phyloP scores from a whole-genome alignment of 768 basidiomycete genomes.

The Tephrocybe rancida region DNA sequence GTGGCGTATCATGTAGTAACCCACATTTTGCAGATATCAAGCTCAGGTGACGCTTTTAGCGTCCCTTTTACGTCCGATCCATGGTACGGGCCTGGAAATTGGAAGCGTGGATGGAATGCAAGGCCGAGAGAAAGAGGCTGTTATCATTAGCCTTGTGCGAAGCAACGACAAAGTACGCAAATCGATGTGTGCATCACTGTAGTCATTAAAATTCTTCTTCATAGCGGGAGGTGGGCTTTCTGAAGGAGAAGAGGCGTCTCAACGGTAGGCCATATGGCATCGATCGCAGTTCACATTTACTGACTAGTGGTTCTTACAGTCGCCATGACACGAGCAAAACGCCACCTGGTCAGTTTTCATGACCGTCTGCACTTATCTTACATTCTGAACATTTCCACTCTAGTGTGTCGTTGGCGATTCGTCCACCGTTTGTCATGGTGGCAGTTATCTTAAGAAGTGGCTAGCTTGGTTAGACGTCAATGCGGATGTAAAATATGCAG shows the following conservation, averaged over 20 bases:
- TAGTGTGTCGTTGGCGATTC: conserved; percentile 96
- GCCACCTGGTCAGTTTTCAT: conserved; percentile 70
- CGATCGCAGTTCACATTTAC: background rate
- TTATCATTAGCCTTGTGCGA: conserved; percentile 90
- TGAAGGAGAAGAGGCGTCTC: conserved; percentile 89
- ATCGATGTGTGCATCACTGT: background rate
- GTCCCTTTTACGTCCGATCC: conserved; percentile 69
- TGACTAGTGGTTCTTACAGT: conserved; percentile 42
- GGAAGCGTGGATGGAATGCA: conserved; percentile 98
- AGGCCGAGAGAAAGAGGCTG: conserved; percentile 93
- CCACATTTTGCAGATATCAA: conserved; percentile 67
- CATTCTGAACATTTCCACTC: background rate
- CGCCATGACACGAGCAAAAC: conserved; percentile 89
- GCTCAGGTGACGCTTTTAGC: conserved; percentile 89
- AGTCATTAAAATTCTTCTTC: background rate
- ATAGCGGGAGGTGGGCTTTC: conserved; percentile 89
- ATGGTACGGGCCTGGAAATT: conserved; percentile 77
- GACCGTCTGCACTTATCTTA: background rate
- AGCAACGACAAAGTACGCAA: conserved; percentile 77
- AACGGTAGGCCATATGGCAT: conserved; percentile 58
- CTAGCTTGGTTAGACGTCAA: conserved; percentile 87
- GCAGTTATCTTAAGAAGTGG: conserved; percentile 87
- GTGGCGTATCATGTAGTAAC: background rate
- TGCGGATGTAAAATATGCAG: conserved; percentile 89
- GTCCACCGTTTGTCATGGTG: conserved; percentile 85